phyloP scores from a whole-genome alignment of 257 asterid genomes.

The Leptodermis oblonga region DNA sequence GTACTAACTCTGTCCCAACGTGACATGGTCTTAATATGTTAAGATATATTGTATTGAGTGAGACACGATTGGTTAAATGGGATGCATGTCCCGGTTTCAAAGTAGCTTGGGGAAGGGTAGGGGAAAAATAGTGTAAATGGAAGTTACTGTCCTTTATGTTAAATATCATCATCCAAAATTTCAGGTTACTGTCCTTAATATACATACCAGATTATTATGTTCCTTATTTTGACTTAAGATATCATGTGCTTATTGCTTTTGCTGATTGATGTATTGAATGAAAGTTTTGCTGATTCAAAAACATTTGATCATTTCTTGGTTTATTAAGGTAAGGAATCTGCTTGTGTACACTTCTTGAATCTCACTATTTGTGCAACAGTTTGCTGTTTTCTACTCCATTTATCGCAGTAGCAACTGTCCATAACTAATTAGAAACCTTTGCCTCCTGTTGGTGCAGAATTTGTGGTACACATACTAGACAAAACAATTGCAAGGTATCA shows the following conservation, averaged over 20 bases:
- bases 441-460: slow-evolving; percentile 55
- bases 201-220: not conserved
- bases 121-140: too few relatives aligned
- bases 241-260: too few relatives aligned
- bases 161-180: not conserved
- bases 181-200: not conserved
- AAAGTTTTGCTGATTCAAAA: too few relatives aligned
- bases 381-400: not conserved
- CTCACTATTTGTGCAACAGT: not conserved
- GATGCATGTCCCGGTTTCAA: too few relatives aligned
- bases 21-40: too few relatives aligned
- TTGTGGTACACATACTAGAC: slow-evolving; percentile 71
- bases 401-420: not conserved
- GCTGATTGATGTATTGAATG: too few relatives aligned
- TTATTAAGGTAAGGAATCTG: not conserved
- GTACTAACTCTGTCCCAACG: too few relatives aligned
- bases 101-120: too few relatives aligned
- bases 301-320: not conserved
- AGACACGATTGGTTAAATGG: too few relatives aligned
- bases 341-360: not conserved
- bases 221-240: too few relatives aligned
- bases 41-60: too few relatives aligned
- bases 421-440: slow-evolving; percentile 5
- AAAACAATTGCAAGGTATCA: slow-evolving; percentile 71
- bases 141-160: too few relatives aligned